These are phyloP conservation scores for Sodiomyces alkalinus DNA, from an alignment of 2,329 filamentous ascomycete species.

Conservation along the genomic window DNA sequence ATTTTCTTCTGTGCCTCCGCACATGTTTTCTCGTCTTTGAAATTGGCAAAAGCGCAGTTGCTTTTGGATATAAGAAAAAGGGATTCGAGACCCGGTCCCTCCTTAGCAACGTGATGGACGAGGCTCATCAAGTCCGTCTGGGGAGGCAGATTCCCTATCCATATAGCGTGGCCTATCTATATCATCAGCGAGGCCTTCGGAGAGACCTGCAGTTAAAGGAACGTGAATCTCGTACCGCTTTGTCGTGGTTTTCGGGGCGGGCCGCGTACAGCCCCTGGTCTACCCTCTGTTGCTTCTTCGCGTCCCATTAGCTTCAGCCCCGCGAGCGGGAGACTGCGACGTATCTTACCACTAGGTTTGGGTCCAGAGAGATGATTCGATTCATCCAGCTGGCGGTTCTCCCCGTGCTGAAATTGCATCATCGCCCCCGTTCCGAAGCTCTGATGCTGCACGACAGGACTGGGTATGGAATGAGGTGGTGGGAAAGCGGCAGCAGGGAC, in stretches of 20 bases:
- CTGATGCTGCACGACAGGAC: no score
- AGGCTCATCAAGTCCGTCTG: conserved; percentile 67
- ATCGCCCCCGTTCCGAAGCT: no score
- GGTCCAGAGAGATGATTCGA: no score
- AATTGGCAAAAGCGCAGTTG: conserved; percentile 95
- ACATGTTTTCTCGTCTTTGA: conserved; percentile 66
- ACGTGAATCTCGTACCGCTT: no score
- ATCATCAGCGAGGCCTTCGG: conserved; percentile 7
- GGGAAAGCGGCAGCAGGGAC: conserved; percentile 20
- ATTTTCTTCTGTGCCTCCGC: conserved; percentile 65
- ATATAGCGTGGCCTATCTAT: conserved; percentile 64
- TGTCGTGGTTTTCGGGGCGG: conserved; percentile 43
- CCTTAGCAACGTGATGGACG: conserved; percentile 80
- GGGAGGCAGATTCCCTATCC: conserved; percentile 88
- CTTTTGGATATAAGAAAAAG: conserved; percentile 92
- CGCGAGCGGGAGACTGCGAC: no score
- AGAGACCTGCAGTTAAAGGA: no score
- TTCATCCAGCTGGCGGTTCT: no score
- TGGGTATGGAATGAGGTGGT: no score
- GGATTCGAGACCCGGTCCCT: conserved; percentile 67
- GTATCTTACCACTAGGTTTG: no score
- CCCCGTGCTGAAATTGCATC: no score
- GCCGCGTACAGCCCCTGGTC: conserved; percentile 31
- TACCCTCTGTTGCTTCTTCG: conserved; percentile 9
- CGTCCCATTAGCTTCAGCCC: no score